Evolutionary conservation across 495 filamentous ascomycete species (phyloP).

Genomic region (Evansstolkia leycettana): DNA sequence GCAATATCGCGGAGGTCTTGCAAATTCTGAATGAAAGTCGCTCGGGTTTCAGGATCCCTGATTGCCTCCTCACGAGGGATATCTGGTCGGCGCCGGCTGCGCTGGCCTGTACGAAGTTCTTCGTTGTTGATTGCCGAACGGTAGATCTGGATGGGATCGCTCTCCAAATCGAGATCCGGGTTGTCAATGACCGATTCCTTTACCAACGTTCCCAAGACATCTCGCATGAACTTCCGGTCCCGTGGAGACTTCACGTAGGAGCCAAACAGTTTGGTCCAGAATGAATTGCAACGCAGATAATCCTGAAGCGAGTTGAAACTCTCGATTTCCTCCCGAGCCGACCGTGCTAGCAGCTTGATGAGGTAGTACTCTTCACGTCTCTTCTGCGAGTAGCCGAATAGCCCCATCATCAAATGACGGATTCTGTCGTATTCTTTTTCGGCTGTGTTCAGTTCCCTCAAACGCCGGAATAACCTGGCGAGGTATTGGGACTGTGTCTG

Average conservation of each 20-base stretch:
- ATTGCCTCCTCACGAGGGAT: constrained; percentile 87
- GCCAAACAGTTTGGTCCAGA: constrained; percentile 77
- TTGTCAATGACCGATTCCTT: constrained; percentile 86
- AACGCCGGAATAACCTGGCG: constrained; percentile 68
- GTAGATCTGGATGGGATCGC: constrained; percentile 97
- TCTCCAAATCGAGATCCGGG: constrained; percentile 81
- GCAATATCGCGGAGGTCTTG: constrained; percentile 87
- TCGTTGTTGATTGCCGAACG: constrained; percentile 90
- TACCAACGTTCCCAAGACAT: constrained; percentile 70
- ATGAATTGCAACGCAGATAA: constrained; percentile 79
- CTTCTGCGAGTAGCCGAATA: constrained; percentile 97
- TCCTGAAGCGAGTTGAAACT: constrained; percentile 62
- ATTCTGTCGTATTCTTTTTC: constrained; percentile 90
- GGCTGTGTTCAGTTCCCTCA: constrained; percentile 72
- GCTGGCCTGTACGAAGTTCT: constrained; percentile 79
- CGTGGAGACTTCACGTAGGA: constrained; percentile 86
- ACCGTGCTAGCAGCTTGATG: constrained; percentile 72
- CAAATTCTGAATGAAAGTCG: constrained; percentile 83
- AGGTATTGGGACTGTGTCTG: constrained; percentile 96
- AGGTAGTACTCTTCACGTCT: constrained; percentile 94
- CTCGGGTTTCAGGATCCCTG: constrained; percentile 80
- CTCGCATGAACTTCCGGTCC: constrained; percentile 83
- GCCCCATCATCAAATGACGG: constrained; percentile 87
- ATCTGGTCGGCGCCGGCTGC: constrained; percentile 65
- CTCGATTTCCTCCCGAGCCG: constrained; percentile 80